Percentiles rank a stretch among this genome's conserved stretches.
Conservation (phyloP, 148 eudicot species). For the Cornus kousa region DNA sequence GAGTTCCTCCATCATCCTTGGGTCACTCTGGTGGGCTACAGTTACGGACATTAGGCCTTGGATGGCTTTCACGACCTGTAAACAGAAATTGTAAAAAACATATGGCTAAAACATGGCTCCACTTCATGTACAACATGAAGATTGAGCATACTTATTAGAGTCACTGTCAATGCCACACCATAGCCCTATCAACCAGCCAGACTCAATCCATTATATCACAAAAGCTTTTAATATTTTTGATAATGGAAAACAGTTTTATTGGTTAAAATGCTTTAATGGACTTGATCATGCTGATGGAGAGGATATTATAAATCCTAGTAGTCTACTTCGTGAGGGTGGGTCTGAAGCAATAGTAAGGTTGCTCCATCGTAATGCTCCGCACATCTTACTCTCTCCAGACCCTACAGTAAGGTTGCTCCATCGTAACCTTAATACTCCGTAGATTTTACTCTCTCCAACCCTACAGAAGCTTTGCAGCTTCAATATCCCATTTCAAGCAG, state of each 20-base stretch:
- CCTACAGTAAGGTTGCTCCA: too few relatives aligned
- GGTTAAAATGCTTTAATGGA: too few relatives aligned
- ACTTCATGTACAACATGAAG: too few relatives aligned
- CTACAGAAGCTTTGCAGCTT: too few relatives aligned
- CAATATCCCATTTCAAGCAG: not conserved
- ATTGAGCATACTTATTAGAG: not conserved
- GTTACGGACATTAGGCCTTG: conserved; percentile 44
- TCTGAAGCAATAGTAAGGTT: too few relatives aligned
- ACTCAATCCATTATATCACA: not conserved
- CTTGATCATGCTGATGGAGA: too few relatives aligned
- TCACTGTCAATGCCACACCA: not conserved
- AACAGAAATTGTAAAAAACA: conserved; percentile 22
- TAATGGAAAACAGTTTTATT: too few relatives aligned
- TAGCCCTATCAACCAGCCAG: not conserved
- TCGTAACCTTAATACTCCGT: too few relatives aligned
- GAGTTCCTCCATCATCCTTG: conserved; percentile 50
- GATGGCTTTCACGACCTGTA: conserved; percentile 76
- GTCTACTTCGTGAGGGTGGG: not conserved
- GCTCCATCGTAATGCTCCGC: too few relatives aligned
- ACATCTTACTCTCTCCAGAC: too few relatives aligned
- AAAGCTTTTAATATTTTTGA: not conserved
- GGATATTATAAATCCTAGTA: too few relatives aligned
- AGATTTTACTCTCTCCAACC: too few relatives aligned
- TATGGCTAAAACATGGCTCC: conserved; percentile 53
- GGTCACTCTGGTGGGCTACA: conserved; percentile 35